Conservation (phyloP, 192 early-diverging fungal genomes). For the Coemansia sp. region DNA sequence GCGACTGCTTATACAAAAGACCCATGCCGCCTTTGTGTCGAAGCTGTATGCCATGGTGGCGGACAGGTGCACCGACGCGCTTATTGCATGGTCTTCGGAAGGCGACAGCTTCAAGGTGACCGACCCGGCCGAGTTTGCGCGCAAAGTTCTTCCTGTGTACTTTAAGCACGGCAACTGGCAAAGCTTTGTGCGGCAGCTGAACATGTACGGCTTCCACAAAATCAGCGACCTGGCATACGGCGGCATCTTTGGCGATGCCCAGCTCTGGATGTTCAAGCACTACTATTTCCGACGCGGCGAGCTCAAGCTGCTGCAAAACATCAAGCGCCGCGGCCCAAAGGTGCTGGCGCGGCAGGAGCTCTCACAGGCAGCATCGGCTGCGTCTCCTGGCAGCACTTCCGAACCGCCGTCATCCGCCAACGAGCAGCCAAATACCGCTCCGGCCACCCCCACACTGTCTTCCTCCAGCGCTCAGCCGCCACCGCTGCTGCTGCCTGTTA, state of each 20-base stretch:
- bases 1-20: conserved; percentile 41
- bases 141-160: conserved; percentile 71
- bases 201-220: conserved; percentile 60
- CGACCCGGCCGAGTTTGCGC: conserved; percentile 76
- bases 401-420: neutral
- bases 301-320: conserved; percentile 38
- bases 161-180: conserved; percentile 92
- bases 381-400: conserved; percentile 1
- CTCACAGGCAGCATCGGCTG: conserved; percentile 2
- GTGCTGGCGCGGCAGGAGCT: neutral
- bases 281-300: conserved; percentile 40
- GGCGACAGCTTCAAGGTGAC: conserved; percentile 85
- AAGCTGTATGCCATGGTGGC: conserved; percentile 53
- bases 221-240: conserved; percentile 50
- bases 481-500: neutral
- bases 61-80: conserved; percentile 26
- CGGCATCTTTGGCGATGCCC: conserved; percentile 38
- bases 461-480: neutral
- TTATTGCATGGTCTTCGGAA: conserved; percentile 49
- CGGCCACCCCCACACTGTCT: neutral
- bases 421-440: neutral
- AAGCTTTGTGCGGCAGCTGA: conserved; percentile 86
- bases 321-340: conserved; percentile 50
- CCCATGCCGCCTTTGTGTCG: conserved; percentile 51
- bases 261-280: conserved; percentile 57